Percentiles rank a stretch among this genome's conserved stretches.
These are phyloP conservation scores for Lindgomyces ingoldianus DNA, from an alignment of 495 filamentous ascomycete genomes.

Conservation along the genomic window DNA sequence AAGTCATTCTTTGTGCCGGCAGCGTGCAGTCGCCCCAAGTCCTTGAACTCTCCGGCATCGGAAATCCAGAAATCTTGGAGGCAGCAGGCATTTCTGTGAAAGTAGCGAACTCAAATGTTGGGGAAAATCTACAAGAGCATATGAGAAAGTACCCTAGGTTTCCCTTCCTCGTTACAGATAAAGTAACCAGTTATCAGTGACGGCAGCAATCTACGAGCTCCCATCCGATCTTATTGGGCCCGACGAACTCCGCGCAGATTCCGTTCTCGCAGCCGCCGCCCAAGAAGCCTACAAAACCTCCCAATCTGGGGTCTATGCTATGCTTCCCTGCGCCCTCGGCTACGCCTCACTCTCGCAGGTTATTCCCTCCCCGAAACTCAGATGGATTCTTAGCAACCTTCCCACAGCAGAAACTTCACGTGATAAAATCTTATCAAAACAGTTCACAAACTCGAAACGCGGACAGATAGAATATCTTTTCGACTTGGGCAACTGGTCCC, in stretches of 20 bases:
- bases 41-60: too few species aligned
- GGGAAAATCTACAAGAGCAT: slow-evolving; percentile 43
- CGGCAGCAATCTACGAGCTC: slow-evolving; percentile 52
- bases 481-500: slow-evolving; percentile 53
- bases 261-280: slow-evolving; percentile 32
- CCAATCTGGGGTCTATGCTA: slow-evolving; percentile 44
- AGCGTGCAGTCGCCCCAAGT: too few species aligned
- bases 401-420: not conserved
- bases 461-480: slow-evolving; percentile 52
- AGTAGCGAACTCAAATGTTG: slow-evolving; percentile 41
- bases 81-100: too few species aligned
- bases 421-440: slow-evolving; percentile 39
- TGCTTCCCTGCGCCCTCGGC: slow-evolving; percentile 48
- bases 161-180: too few species aligned
- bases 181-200: slow-evolving; percentile 38
- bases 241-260: slow-evolving; percentile 49
- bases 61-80: too few species aligned
- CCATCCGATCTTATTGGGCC: slow-evolving; percentile 45
- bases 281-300: slow-evolving; percentile 43
- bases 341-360: slow-evolving; percentile 51
- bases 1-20: too few species aligned
- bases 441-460: slow-evolving; percentile 43
- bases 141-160: too few species aligned
- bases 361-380: slow-evolving; percentile 35
- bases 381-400: not conserved